A percentile compares a stretch with the other conserved stretches of the same genome.
Evolutionary conservation across 2,329 filamentous ascomycete genomes (phyloP).

Genomic region (Coleophoma eucalyptorum): DNA sequence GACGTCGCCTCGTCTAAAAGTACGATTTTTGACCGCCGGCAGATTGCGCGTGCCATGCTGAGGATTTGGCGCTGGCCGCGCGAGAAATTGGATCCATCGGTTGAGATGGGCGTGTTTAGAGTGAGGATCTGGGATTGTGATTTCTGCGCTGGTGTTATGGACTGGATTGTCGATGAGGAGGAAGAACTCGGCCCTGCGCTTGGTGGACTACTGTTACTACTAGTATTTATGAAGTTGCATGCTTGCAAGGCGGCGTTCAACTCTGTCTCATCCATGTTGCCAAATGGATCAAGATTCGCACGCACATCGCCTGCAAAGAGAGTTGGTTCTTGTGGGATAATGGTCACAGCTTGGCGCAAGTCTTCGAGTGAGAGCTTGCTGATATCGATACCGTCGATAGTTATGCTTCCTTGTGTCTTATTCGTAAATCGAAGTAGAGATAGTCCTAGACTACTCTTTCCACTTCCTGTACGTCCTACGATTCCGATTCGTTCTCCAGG

Average conservation of each 20-base stretch:
- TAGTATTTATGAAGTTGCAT: not conserved
- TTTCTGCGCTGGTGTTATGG: not conserved
- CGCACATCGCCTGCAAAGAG: constrained; percentile 1
- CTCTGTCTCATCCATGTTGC: not conserved
- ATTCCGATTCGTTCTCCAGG: constrained; percentile 1
- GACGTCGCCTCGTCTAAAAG: constrained; percentile 2
- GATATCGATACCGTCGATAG: constrained; percentile 42
- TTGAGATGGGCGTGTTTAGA: not conserved
- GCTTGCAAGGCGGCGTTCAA: not conserved
- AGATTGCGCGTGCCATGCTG: not conserved
- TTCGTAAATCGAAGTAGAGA: constrained; percentile 44
- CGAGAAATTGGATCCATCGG: not conserved
- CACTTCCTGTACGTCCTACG: constrained; percentile 10
- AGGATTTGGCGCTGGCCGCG: constrained; percentile 2
- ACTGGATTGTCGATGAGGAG: not conserved
- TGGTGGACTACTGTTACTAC: too few relatives aligned
- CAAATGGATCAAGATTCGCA: constrained; percentile 9
- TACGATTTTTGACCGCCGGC: not conserved
- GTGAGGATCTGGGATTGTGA: not conserved
- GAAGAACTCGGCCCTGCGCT: not conserved
- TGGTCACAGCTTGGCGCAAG: constrained; percentile 34
- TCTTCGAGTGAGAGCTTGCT: constrained; percentile 33
- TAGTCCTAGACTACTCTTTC: constrained; percentile 37
- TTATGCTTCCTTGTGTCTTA: constrained; percentile 35
- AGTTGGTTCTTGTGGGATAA: constrained; percentile 12